Percentiles rank a stretch among this genome's conserved stretches.
Conservation (phyloP, 164 flowering plant species). For the Chimonanthus praecox region DNA sequence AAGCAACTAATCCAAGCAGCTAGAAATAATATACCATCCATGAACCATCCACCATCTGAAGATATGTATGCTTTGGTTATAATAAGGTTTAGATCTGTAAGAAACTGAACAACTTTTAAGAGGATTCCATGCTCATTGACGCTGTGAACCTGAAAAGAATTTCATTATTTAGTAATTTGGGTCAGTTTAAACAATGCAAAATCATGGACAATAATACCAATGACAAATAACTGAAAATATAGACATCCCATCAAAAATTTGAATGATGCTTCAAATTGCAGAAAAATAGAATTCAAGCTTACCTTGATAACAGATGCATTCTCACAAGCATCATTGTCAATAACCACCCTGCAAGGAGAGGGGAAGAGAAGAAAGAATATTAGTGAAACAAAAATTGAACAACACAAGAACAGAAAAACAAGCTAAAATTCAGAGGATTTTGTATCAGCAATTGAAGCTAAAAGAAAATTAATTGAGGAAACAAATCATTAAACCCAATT, state of each 20-base stretch:
- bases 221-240: not conserved
- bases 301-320: conserved; percentile 47
- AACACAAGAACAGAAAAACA: not conserved
- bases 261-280: not conserved
- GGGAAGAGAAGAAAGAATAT: not conserved
- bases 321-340: conserved; percentile 44
- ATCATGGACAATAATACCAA: not conserved
- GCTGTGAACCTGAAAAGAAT: conserved; percentile 64
- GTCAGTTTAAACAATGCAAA: too few species aligned
- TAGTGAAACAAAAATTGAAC: not conserved
- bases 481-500: not conserved
- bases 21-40: conserved; percentile 64
- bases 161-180: not conserved
- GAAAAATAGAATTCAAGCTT: not conserved
- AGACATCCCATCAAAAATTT: not conserved
- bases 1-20: not conserved
- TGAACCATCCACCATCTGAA: conserved; percentile 93
- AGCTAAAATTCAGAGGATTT: not conserved
- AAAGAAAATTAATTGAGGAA: not conserved
- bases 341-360: conserved; percentile 37
- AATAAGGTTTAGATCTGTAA: conserved; percentile 68
- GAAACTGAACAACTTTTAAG: conserved; percentile 78
- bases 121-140: conserved; percentile 77
- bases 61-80: conserved; percentile 81
- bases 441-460: not conserved